Base-by-base conservation (phyloP, 768 basidiomycete species). In the Suillus hirtellus region DNA sequence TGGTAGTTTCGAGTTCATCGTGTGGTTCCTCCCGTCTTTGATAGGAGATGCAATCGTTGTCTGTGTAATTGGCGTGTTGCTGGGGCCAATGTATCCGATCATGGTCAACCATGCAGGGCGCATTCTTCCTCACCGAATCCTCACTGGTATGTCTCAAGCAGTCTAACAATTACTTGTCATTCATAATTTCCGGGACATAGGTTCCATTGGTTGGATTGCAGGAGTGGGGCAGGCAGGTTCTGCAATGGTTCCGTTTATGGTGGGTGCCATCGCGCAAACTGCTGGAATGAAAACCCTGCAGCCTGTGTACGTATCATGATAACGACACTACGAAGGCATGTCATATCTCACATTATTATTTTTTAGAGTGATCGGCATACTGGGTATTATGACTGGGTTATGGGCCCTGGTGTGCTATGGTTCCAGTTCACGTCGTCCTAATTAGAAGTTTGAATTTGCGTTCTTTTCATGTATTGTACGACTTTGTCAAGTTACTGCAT, bases 201-300 rank as follows among this genome's bases (percentile, higher is more conserved):
- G 82, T 27, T 81, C 86, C 12, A 86, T 89, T 42, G 88, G 87
- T 11, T 89, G 86, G 87, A 86, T 88, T 37, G 85, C 86, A 7
- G 85, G 84, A 4, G 81, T 86, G 40, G 90, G 91, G 0, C 87
- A 89, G 69, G 85, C 89, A 3, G 91, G 91, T 19, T 86, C 86
- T 47, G 90, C 90, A 0, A 65, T 89, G 8, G 69, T 92, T 5
- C 90, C 92, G 0, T 91, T 93, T 67, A 80, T 91, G 64, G 88
- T 88, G 1, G 90, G 90, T 27, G 81, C 86, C 1, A 81, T 93
- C 31, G 84, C 90, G 8, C 80, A 80, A 31, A 85, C 80, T 64
- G 82, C 85, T 44, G 90, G 83, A 0, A 85, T 85, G 42, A 66
- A 66, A 15, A 70, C 73, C 12, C 62, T 84, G 63, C 81, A 82